phyloP scores from a whole-genome alignment of 331 rosid genomes.

The Quercus tomentella region DNA sequence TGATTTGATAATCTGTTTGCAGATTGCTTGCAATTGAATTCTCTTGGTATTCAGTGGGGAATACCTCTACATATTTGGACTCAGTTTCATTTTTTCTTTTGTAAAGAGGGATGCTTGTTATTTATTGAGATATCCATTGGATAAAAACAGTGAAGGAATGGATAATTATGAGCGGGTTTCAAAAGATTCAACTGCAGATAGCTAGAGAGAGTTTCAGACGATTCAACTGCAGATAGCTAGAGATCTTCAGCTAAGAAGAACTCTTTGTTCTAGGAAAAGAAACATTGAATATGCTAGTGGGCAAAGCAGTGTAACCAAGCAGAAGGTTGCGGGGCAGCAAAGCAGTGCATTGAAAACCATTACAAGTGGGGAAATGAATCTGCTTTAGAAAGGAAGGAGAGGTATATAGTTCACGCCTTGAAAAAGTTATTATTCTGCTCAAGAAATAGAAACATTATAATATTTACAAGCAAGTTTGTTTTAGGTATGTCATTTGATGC shows the following conservation, averaged over 20 bases:
- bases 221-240: slow-evolving; percentile 8
- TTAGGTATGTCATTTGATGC: background rate
- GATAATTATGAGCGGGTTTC: background rate
- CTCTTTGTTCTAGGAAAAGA: background rate
- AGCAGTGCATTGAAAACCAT: background rate
- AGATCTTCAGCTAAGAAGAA: background rate
- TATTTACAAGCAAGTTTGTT: background rate
- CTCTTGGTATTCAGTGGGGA: slow-evolving; percentile 23
- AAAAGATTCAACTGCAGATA: slow-evolving; percentile 1
- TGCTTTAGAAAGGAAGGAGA: background rate
- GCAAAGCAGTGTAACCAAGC: slow-evolving; percentile 1
- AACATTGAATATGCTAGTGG: background rate
- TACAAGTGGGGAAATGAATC: background rate
- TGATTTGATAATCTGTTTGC: slow-evolving; percentile 22
- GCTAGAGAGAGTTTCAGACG: background rate
- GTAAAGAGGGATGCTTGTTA: slow-evolving; percentile 16
- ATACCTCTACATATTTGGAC: slow-evolving; percentile 11
- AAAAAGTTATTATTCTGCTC: background rate
- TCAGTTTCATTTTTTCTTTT: slow-evolving; percentile 12
- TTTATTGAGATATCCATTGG: slow-evolving; percentile 18
- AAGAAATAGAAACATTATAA: background rate
- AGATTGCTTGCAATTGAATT: slow-evolving; percentile 50
- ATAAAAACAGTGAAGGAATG: slow-evolving; percentile 1
- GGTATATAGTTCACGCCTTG: slow-evolving; percentile 16
- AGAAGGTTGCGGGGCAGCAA: background rate